Conservation (phyloP, 805 yeast genomes). For the Teunomyces cretensis region DNA sequence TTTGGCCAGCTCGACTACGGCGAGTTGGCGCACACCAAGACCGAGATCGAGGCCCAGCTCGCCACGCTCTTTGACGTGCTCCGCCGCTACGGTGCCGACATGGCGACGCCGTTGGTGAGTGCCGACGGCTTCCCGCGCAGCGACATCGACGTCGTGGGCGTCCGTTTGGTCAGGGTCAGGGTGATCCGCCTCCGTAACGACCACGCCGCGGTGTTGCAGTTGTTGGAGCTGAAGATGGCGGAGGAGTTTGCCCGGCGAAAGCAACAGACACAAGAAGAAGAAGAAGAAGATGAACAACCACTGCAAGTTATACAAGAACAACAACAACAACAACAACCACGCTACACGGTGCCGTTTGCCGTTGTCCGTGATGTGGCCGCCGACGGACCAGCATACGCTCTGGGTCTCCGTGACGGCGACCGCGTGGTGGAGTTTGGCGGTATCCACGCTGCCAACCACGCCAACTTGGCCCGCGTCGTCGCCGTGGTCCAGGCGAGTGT, state of each 20-base stretch:
- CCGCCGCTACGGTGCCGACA: conserved; percentile 48
- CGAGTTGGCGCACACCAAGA: conserved; percentile 31
- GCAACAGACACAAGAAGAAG: background rate
- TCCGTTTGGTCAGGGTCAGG: conserved; percentile 60
- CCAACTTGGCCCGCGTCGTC: conserved; percentile 46
- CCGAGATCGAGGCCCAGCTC: conserved; percentile 37
- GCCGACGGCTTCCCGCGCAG: conserved; percentile 82
- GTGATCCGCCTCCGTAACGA: conserved; percentile 75
- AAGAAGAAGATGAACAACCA: no score
- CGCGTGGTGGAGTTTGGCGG: conserved; percentile 52
- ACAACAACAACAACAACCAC: background rate
- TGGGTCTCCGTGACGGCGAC: conserved; percentile 60
- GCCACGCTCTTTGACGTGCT: conserved; percentile 42
- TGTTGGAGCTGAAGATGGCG: conserved; percentile 47
- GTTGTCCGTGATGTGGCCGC: conserved; percentile 47
- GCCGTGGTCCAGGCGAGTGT: conserved; percentile 41
- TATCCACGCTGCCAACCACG: conserved; percentile 56
- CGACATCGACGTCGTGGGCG: conserved; percentile 74
- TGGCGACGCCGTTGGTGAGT: conserved; percentile 65
- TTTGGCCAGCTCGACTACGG: conserved; percentile 15
- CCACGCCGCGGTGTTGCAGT: conserved; percentile 46
- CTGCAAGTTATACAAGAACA: no score
- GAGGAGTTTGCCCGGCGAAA: conserved; percentile 19
- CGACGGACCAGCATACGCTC: conserved; percentile 53
- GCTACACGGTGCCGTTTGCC: conserved; percentile 50